These are phyloP conservation scores for Cladophialophora psammophila DNA, from an alignment of 2,329 filamentous ascomycete genomes.

Conservation along the genomic window DNA sequence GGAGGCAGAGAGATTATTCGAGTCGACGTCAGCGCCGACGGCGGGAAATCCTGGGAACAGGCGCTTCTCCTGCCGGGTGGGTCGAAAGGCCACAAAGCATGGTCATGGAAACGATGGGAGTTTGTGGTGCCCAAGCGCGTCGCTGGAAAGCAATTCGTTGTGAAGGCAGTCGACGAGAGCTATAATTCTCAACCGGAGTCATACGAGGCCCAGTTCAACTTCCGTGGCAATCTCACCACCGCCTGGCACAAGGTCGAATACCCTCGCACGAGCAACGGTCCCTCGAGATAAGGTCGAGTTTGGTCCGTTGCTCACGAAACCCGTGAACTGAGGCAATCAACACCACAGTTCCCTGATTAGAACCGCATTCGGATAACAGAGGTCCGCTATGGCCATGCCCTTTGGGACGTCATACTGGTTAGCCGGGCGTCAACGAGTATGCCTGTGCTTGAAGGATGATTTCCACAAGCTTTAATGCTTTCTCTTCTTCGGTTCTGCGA, in stretches of 20 bases:
- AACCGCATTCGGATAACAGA: not conserved
- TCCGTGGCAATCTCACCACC: constrained; percentile 70
- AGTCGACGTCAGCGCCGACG: constrained; percentile 72
- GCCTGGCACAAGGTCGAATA: constrained; percentile 67
- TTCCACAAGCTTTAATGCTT: constrained; percentile 55
- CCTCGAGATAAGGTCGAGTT: not conserved
- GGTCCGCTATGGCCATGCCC: not conserved
- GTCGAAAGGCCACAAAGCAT: constrained; percentile 58
- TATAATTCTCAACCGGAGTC: constrained; percentile 72
- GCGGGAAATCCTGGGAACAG: constrained; percentile 69
- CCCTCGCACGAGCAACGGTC: constrained; percentile 4
- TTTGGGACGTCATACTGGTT: not conserved
- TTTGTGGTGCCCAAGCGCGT: constrained; percentile 53
- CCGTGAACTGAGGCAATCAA: not conserved
- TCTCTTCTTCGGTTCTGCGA: constrained; percentile 62
- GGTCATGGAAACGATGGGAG: constrained; percentile 72
- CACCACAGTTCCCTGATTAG: not conserved
- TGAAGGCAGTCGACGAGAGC: constrained; percentile 71
- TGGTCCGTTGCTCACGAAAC: not conserved
- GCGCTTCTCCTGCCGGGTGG: constrained; percentile 65
- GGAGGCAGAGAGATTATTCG: constrained; percentile 70
- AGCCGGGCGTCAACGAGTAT: not conserved
- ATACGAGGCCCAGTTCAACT: constrained; percentile 58
- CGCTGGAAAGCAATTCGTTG: constrained; percentile 63
- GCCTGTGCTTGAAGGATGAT: constrained; percentile 40